Evolutionary conservation across 805 yeast species (phyloP), one percentile per base, ranked within the genome.

Genomic region (Lipomyces yamadae): DNA sequence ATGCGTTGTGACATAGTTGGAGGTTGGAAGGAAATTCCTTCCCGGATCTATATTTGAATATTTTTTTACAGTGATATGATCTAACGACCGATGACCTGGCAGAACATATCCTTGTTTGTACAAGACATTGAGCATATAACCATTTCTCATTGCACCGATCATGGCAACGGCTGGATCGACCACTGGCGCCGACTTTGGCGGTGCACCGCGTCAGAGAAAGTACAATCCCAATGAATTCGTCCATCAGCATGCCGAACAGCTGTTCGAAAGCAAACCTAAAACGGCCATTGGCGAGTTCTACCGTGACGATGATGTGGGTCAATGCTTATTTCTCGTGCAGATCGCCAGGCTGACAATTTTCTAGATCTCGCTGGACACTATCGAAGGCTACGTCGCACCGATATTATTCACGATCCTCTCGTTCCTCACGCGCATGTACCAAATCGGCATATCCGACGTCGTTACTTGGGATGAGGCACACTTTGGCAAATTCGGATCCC

Each of bases 381-480:
- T 68, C 10, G 71, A 68, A 55, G 52, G 58, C 32, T 11, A 55
- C 18, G n/a, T 66, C 24, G 71, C 60, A 1, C 70, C 70, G 37
- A 8, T 88, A 2, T 53, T 87, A 45, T 84, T 92, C 73, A 90
- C 96, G 0, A 72, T 83, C 3, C 72, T 88, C 29, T 86, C 96
- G 3, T 86, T 91, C 70, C 83, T 75, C 62, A 73, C 79, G 33
- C 75, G 81, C 24, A 68, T 91, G 77, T 87, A 90, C 79, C 83
- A 83, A 68, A 90, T 92, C 74, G 91, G 91, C 59, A 81, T 82
- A 61, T 87, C 90, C 70, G 81, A 85, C 63, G 78, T 81, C 63
- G 97, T 93, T 42, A 92, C 91, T 58, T 93, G 98, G 98, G 98
- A 92, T 79, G 98, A 92, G 77, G 98, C 97, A 53, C 97, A 93